Evolutionary conservation across 352 stramenopile genomes (phyloP), one percentile per base, ranked within the genome.

Genomic region (Phytopythium chamaehyphon): DNA sequence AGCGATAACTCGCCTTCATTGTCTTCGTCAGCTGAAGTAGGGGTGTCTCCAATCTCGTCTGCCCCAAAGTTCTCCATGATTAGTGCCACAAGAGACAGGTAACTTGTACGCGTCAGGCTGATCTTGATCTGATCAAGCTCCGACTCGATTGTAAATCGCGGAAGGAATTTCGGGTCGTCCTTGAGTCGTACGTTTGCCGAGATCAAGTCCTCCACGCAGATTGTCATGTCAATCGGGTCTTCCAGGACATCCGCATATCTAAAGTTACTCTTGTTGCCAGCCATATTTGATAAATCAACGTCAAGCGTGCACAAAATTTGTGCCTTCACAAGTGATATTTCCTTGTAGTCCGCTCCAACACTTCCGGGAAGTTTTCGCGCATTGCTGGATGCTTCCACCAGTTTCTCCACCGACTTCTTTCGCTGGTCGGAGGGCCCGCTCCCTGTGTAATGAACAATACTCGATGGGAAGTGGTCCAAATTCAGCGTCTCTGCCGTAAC

Each of bases 1-100:
- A 75, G 47, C 14, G 72, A 78, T 21, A 56, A 18, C 2, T 62
- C 16, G 5, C 63, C 45, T 21, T 44, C 40, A 23, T 50, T 46
- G 31, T 59, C 57, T 36, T 40, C 24, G 39, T 42, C 37, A 54
- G 36, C 38, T 57, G 35, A 16, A 50, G 18, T 11, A 42, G 38
- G 35, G 23, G 36, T n/a, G 31, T 22, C 24, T 44, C n/a, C 51
- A 7, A 88, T 61, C 28, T 80, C 61, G 7, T 90, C 78, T 2
- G 76, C 83, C 12, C 79, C 75, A 52, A 93, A 88, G 58, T 93
- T 93, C 18, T 90, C 68, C 28, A 72, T 45, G 19, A 92, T 49
- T 0, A 93, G 42, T 3, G 62, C 72, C 6, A 93, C 62, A n/a
- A 87, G 66, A 22, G 74, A 72, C 33, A 90, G 44, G 51, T 93